Percentiles rank a stretch among this genome's conserved stretches.
Conservation (phyloP, 306 rosid species). For the Quercus bicolor region DNA sequence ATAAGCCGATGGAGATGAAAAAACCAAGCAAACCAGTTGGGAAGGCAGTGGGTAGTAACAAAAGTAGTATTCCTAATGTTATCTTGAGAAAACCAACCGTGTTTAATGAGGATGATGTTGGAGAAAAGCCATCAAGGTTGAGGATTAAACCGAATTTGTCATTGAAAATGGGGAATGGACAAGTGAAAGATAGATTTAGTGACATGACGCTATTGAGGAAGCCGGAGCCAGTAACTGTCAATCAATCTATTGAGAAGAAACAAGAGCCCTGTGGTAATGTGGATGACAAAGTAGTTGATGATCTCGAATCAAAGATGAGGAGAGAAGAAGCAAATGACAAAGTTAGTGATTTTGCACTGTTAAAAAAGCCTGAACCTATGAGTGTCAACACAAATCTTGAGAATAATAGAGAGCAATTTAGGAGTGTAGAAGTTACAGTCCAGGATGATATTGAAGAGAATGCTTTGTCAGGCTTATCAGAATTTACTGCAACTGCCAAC, state of each 20-base stretch:
- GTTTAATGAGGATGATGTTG: constrained; percentile 47
- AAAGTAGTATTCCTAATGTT: constrained; percentile 63
- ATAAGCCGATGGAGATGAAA: constrained; percentile 40
- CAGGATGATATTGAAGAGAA: constrained; percentile 18
- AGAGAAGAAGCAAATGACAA: constrained; percentile 35
- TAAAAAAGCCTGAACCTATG: constrained; percentile 45
- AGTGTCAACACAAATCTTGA: constrained; percentile 9
- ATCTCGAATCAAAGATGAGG: constrained; percentile 23
- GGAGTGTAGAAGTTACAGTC: constrained; percentile 23
- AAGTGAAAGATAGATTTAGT: constrained; percentile 57
- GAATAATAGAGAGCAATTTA: constrained; percentile 8
- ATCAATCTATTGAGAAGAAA: constrained; percentile 21
- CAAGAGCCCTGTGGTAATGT: constrained; percentile 29
- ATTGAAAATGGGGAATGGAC: constrained; percentile 42
- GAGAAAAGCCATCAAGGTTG: constrained; percentile 41
- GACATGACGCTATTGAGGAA: constrained; percentile 82
- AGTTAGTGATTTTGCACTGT: constrained; percentile 37
- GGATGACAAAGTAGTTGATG: constrained; percentile 27
- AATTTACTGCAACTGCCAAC: constrained; percentile 9
- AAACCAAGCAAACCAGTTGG: constrained; percentile 36
- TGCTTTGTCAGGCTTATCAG: constrained; percentile 4
- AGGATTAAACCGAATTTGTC: constrained; percentile 72
- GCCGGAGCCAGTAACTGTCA: constrained; percentile 46
- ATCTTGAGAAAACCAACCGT: constrained; percentile 71
- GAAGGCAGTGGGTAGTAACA: constrained; percentile 33